Evolutionary conservation across 148 eudicot species (phyloP).

Genomic region (Diospyros kaki): DNA sequence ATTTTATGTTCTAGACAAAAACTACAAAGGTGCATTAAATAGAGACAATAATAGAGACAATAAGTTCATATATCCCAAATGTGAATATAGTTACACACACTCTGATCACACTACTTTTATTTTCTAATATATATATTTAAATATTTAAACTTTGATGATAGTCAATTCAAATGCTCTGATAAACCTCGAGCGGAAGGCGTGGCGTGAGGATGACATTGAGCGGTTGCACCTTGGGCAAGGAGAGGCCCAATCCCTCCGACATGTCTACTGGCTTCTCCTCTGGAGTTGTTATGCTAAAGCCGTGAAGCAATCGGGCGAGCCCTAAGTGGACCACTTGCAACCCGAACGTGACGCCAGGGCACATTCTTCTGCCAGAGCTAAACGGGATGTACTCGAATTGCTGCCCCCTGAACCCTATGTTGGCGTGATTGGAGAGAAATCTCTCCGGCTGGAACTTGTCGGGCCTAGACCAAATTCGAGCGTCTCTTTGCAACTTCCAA

Average conservation of each 20-base stretch:
- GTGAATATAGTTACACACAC: too few species aligned
- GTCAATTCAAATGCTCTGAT: background rate
- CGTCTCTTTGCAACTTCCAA: background rate
- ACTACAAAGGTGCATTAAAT: too few species aligned
- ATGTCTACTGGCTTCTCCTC: background rate
- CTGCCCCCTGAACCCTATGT: background rate
- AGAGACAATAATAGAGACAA: too few species aligned
- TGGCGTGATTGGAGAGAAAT: background rate
- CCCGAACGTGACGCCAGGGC: background rate
- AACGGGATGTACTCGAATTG: background rate
- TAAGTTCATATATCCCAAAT: too few species aligned
- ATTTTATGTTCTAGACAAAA: too few species aligned
- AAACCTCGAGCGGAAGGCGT: background rate
- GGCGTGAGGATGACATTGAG: background rate
- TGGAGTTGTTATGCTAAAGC: background rate
- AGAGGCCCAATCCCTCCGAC: background rate
- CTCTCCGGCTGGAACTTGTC: background rate
- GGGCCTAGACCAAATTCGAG: background rate
- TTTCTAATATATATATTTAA: too few species aligned
- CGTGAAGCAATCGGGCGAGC: background rate
- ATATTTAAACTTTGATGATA: too few species aligned
- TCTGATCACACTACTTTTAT: too few species aligned
- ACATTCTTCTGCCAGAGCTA: background rate
- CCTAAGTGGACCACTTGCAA: background rate
- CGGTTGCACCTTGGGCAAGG: background rate